phyloP scores from a whole-genome alignment of 306 rosid species.

The Lathyrus sativus region DNA sequence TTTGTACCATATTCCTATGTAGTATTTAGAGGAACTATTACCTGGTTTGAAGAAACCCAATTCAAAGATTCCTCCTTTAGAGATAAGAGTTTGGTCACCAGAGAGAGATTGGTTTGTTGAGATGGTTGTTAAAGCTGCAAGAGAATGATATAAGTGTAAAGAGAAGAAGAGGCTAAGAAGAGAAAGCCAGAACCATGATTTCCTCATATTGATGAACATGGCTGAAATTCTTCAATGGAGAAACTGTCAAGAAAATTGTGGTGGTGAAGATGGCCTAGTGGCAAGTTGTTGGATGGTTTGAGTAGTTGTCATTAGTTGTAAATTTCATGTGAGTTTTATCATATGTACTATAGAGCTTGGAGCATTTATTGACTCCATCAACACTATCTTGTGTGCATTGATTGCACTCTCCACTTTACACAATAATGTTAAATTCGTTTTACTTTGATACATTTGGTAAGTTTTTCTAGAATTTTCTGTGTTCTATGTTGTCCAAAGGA shows the following conservation, averaged over 20 bases:
- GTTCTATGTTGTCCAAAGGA: background rate
- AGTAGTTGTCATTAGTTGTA: constrained; percentile 6
- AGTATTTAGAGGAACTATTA: constrained; percentile 45
- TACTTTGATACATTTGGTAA: background rate
- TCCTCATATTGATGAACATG: constrained; percentile 41
- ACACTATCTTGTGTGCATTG: background rate
- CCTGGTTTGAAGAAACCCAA: constrained; percentile 63
- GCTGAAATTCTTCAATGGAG: background rate
- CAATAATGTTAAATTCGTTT: background rate
- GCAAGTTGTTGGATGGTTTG: background rate
- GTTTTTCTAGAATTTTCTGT: background rate
- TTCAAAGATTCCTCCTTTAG: constrained; percentile 44
- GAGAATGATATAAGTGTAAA: constrained; percentile 23
- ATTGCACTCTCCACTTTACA: background rate
- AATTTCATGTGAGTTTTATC: background rate
- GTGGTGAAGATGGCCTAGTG: background rate
- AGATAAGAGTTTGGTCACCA: constrained; percentile 52
- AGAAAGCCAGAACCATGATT: constrained; percentile 30
- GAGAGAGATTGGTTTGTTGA: constrained; percentile 50
- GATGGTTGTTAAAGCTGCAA: constrained; percentile 44
- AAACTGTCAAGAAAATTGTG: background rate
- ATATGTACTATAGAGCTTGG: background rate
- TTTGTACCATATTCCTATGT: constrained; percentile 70
- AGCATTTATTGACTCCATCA: constrained; percentile 1
- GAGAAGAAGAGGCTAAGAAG: constrained; percentile 37